These are phyloP conservation scores for Gentiana dahurica DNA, from an alignment of 257 asterid species.

Conservation along the genomic window DNA sequence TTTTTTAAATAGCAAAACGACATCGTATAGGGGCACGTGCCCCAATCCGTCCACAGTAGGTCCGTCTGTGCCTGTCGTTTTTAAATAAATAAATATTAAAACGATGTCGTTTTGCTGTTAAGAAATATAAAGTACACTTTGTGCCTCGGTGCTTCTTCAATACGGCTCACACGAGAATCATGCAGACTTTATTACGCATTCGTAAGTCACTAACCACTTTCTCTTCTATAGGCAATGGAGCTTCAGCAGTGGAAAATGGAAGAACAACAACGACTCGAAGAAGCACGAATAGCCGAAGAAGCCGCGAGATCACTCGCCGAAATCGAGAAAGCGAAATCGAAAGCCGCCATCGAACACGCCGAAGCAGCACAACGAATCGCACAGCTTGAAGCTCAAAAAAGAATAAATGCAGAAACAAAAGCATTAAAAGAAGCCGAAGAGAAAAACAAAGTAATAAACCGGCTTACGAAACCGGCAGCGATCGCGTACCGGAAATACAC, in stretches of 20 bases:
- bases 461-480: slow-evolving; percentile 8
- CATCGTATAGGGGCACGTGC: no score
- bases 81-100: no score
- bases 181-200: no score
- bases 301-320: slow-evolving; percentile 33
- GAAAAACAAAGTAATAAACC: neutral
- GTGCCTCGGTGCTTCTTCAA: no score
- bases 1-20: no score
- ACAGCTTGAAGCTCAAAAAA: neutral
- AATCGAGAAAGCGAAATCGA: slow-evolving; percentile 35
- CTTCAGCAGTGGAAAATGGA: slow-evolving; percentile 45
- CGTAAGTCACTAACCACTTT: slow-evolving; percentile 2
- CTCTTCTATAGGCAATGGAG: slow-evolving; percentile 36
- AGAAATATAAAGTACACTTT: no score
- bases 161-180: no score
- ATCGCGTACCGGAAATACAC: slow-evolving; percentile 26
- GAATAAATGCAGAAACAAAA: slow-evolving; percentile 11
- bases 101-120: no score
- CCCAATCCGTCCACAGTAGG: no score
- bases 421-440: slow-evolving; percentile 10
- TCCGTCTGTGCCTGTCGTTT: no score
- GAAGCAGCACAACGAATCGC: slow-evolving; percentile 21
- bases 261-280: slow-evolving; percentile 40
- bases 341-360: slow-evolving; percentile 34
- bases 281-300: slow-evolving; percentile 37